These are phyloP conservation scores for Suillus cothurnatus DNA, from an alignment of 768 basidiomycete species.

Conservation along the genomic window DNA sequence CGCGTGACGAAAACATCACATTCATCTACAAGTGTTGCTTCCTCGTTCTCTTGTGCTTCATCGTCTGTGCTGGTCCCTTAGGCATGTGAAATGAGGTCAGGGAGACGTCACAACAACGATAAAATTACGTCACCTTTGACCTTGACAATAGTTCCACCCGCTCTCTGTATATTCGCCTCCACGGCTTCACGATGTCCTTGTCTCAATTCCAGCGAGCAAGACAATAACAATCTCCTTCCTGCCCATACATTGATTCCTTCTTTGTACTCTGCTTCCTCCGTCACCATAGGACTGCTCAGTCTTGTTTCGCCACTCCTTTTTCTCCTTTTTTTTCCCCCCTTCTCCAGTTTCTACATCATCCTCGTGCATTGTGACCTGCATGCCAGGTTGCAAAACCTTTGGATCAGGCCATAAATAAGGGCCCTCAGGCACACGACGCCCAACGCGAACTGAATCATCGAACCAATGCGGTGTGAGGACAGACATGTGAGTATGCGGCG, in stretches of 20 bases:
- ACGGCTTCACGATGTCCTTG: slow-evolving; percentile 53
- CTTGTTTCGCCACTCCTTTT: slow-evolving; percentile 27
- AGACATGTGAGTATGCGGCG: slow-evolving; percentile 57
- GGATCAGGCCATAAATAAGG: slow-evolving; percentile 81
- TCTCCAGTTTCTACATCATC: slow-evolving; percentile 20
- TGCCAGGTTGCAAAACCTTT: slow-evolving; percentile 39
- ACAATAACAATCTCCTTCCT: slow-evolving; percentile 61
- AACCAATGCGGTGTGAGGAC: slow-evolving; percentile 93
- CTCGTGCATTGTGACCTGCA: slow-evolving; percentile 14
- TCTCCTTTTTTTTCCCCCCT: slow-evolving; percentile 24
- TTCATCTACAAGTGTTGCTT: slow-evolving; percentile 38
- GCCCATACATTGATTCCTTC: slow-evolving; percentile 50
- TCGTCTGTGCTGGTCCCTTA: slow-evolving; percentile 29
- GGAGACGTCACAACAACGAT: not conserved
- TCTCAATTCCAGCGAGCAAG: slow-evolving; percentile 56
- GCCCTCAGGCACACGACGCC: slow-evolving; percentile 49
- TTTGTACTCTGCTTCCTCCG: slow-evolving; percentile 25
- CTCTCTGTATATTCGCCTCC: slow-evolving; percentile 57
- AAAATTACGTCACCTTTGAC: slow-evolving; percentile 43
- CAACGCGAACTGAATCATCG: slow-evolving; percentile 71
- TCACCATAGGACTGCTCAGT: slow-evolving; percentile 14
- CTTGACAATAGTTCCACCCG: slow-evolving; percentile 58
- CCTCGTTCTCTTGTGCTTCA: slow-evolving; percentile 40
- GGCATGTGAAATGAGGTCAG: slow-evolving; percentile 13
- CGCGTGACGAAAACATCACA: slow-evolving; percentile 79